A percentile compares a stretch with the other conserved stretches of the same genome.
These are phyloP conservation scores for Rhododendron kiyosumense DNA, from an alignment of 148 eudicot species.

Conservation along the genomic window DNA sequence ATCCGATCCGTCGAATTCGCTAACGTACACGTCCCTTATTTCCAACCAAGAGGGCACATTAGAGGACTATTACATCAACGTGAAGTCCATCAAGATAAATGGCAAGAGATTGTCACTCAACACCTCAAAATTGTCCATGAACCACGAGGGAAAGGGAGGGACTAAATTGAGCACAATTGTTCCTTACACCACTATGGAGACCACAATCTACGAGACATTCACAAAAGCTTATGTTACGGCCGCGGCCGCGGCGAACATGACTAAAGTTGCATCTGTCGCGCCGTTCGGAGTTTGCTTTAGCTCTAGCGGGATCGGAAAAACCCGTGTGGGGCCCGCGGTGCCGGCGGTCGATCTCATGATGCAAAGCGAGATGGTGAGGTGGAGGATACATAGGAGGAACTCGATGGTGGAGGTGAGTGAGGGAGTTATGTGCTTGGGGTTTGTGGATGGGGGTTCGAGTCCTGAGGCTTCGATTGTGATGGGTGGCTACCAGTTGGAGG, in stretches of 20 bases:
- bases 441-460: constrained; percentile 62
- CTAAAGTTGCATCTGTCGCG: constrained; percentile 25
- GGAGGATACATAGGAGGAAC: constrained; percentile 59
- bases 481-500: constrained; percentile 80
- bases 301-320: constrained; percentile 5
- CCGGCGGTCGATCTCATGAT: constrained; percentile 65
- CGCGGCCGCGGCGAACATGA: constrained; percentile 33
- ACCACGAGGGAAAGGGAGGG: constrained; percentile 4
- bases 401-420: constrained; percentile 59
- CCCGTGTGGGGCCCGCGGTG: constrained; percentile 13
- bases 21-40: constrained; percentile 45
- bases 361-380: constrained; percentile 85
- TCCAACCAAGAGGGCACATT: constrained; percentile 9
- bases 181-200: constrained; percentile 42
- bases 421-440: constrained; percentile 58
- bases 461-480: constrained; percentile 37
- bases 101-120: constrained; percentile 26
- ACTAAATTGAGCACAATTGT: constrained; percentile 39
- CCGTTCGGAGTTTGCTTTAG: constrained; percentile 52
- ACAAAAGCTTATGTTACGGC: constrained; percentile 21
- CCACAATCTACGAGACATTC: constrained; percentile 25
- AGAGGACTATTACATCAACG: constrained; percentile 37
- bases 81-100: constrained; percentile 41
- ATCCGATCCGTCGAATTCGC: constrained; percentile 21
- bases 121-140: neutral